These are phyloP conservation scores for Phytophthora idaei DNA, from an alignment of 352 stramenopile genomes.

Conservation along the genomic window DNA sequence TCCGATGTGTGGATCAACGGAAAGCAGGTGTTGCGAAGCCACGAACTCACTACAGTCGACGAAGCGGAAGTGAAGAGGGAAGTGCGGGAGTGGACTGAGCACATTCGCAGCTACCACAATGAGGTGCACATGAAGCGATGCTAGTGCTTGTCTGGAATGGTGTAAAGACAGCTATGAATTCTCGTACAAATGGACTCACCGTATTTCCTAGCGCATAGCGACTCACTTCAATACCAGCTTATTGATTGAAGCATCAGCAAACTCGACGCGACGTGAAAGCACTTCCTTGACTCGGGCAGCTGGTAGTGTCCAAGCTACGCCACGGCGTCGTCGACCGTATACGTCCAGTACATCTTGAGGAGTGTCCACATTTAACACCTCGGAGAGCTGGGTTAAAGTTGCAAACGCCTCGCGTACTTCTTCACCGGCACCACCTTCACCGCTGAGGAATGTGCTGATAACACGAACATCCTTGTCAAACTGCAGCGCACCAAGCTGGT, in stretches of 20 bases:
- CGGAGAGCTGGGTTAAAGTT: constrained; percentile 63
- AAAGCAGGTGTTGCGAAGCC: constrained; percentile 69
- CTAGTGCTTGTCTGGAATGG: too few relatives aligned
- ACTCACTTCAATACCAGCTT: constrained; percentile 54
- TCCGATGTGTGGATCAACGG: constrained; percentile 92
- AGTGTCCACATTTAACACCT: constrained; percentile 76
- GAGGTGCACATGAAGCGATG: constrained; percentile 8
- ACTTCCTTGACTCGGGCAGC: constrained; percentile 75
- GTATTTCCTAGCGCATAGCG: background rate
- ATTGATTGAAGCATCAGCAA: constrained; percentile 69
- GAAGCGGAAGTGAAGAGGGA: constrained; percentile 57
- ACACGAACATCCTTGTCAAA: constrained; percentile 89
- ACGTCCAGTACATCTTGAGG: constrained; percentile 81
- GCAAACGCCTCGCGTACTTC: constrained; percentile 68
- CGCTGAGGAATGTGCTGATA: constrained; percentile 65
- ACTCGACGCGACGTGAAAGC: constrained; percentile 80
- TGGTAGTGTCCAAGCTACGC: constrained; percentile 73
- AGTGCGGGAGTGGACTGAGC: constrained; percentile 59
- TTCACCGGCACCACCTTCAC: constrained; percentile 45
- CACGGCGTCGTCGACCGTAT: constrained; percentile 63
- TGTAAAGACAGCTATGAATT: background rate
- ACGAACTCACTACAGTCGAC: constrained; percentile 77
- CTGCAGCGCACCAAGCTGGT: constrained; percentile 83
- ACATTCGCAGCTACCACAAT: constrained; percentile 38
- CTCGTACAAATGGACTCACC: constrained; percentile 9